phyloP scores from a whole-genome alignment of 148 eudicot genomes.

The Simmondsia chinensis region DNA sequence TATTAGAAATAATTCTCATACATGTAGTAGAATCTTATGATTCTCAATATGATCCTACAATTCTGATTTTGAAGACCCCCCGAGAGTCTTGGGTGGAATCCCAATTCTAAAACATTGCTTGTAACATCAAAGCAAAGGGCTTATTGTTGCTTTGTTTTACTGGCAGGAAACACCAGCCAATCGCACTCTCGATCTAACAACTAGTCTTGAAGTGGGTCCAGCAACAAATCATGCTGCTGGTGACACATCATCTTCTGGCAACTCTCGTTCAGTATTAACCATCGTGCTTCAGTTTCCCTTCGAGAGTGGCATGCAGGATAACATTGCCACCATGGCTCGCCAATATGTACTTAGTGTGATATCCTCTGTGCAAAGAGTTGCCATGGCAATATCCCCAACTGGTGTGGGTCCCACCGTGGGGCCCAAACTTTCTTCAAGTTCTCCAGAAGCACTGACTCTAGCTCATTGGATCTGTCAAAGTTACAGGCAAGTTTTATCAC shows the following conservation, averaged over 20 bases:
- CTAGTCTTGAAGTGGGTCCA: conserved; percentile 83
- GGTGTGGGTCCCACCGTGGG: conserved; percentile 52
- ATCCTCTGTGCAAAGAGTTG: conserved; percentile 89
- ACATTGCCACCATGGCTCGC: conserved; percentile 83
- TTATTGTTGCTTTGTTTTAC: conserved; percentile 9
- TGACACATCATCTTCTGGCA: conserved; percentile 29
- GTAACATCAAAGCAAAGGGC: no score
- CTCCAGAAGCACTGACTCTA: conserved; percentile 86
- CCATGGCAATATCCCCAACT: conserved; percentile 79
- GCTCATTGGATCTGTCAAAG: conserved; percentile 95
- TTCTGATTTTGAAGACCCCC: no score
- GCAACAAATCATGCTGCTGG: conserved; percentile 33
- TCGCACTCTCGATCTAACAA: conserved; percentile 69
- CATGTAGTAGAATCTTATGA: no score
- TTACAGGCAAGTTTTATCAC: conserved; percentile 43
- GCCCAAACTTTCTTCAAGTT: conserved; percentile 56
- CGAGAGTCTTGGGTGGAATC: no score
- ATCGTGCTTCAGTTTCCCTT: conserved; percentile 95
- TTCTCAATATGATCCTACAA: no score
- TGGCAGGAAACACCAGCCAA: conserved; percentile 35
- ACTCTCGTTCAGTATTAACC: conserved; percentile 64
- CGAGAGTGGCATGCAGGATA: conserved; percentile 60
- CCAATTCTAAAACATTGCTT: no score
- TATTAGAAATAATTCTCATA: no score
- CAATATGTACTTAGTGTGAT: conserved; percentile 84